A percentile compares a stretch with the other conserved stretches of the same genome.
These are phyloP conservation scores for Psilocybe sp. DNA, from an alignment of 768 basidiomycete genomes.

Conservation along the genomic window DNA sequence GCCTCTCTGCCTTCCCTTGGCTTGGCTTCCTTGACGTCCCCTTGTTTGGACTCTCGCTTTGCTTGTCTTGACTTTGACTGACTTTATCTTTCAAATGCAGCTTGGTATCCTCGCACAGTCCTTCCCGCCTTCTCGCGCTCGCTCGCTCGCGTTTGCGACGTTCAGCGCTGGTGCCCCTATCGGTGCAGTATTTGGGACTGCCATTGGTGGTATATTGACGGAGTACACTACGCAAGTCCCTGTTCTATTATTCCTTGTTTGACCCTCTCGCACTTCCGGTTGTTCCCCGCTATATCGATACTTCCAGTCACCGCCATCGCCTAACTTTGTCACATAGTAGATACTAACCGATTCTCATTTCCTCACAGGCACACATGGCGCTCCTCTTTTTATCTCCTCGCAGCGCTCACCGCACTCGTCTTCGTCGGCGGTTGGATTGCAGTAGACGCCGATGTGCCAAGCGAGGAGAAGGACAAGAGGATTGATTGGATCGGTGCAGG, in stretches of 20 bases:
- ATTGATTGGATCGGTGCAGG: constrained; percentile 80
- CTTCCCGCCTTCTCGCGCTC: constrained; percentile 63
- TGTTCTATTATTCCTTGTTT: neutral
- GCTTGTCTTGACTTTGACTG: too few species aligned
- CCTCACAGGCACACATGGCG: constrained; percentile 58
- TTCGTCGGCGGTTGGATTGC: constrained; percentile 51
- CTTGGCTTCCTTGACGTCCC: too few species aligned
- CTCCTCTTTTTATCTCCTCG: constrained; percentile 53
- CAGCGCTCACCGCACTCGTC: constrained; percentile 54
- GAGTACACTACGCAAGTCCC: constrained; percentile 41
- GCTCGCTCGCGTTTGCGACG: constrained; percentile 77
- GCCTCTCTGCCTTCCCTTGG: too few species aligned
- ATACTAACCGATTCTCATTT: neutral
- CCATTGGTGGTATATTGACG: constrained; percentile 71
- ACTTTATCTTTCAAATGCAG: constrained; percentile 27
- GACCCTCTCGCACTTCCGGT: neutral
- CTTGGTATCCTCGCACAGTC: constrained; percentile 80
- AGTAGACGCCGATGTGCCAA: constrained; percentile 57
- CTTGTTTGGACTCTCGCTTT: too few species aligned
- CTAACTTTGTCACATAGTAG: neutral
- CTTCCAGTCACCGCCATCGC: too few species aligned
- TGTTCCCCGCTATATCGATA: too few species aligned
- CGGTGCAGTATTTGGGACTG: constrained; percentile 68
- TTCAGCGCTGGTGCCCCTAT: constrained; percentile 85
- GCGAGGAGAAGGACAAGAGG: constrained; percentile 38